Evolutionary conservation across 2,329 filamentous ascomycete species (phyloP).

Genomic region (Penicillium sp.): DNA sequence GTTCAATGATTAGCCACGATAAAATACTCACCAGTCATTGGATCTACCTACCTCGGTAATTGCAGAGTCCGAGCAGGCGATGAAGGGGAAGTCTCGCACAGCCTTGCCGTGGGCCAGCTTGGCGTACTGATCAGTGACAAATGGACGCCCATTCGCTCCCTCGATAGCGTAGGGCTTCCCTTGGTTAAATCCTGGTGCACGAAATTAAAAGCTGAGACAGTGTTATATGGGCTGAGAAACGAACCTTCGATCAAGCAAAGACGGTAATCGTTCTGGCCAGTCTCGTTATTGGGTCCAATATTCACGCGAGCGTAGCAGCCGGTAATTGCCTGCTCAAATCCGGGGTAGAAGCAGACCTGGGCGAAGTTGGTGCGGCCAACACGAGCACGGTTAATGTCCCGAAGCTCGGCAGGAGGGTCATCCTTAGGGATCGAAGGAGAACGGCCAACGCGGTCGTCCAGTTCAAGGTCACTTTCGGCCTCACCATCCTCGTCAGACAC

Average conservation of each 20-base stretch:
- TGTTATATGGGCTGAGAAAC: slow-evolving; percentile 10
- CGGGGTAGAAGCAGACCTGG: slow-evolving; percentile 89
- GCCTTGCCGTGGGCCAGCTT: slow-evolving; percentile 79
- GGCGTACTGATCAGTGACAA: slow-evolving; percentile 85
- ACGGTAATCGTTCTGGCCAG: slow-evolving; percentile 76
- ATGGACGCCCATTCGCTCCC: slow-evolving; percentile 69
- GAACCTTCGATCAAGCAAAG: slow-evolving; percentile 85
- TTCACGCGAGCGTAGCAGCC: slow-evolving; percentile 86
- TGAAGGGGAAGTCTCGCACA: slow-evolving; percentile 83
- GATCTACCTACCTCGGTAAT: slow-evolving; percentile 71
- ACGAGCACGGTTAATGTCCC: slow-evolving; percentile 81
- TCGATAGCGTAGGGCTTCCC: slow-evolving; percentile 83
- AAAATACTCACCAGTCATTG: not conserved
- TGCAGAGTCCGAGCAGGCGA: slow-evolving; percentile 79
- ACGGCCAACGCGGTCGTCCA: slow-evolving; percentile 60
- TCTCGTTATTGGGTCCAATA: slow-evolving; percentile 73
- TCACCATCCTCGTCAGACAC: slow-evolving; percentile 64
- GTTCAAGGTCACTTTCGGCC: slow-evolving; percentile 78
- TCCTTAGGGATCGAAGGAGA: slow-evolving; percentile 59
- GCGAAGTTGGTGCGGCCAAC: slow-evolving; percentile 85
- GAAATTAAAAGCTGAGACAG: slow-evolving; percentile 24
- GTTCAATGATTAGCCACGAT: not conserved
- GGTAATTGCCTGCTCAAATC: slow-evolving; percentile 77
- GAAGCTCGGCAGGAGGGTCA: slow-evolving; percentile 68
- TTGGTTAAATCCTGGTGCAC: slow-evolving; percentile 65